phyloP scores from a whole-genome alignment of 2,329 filamentous ascomycete species.

The Verruconis gallopava region DNA sequence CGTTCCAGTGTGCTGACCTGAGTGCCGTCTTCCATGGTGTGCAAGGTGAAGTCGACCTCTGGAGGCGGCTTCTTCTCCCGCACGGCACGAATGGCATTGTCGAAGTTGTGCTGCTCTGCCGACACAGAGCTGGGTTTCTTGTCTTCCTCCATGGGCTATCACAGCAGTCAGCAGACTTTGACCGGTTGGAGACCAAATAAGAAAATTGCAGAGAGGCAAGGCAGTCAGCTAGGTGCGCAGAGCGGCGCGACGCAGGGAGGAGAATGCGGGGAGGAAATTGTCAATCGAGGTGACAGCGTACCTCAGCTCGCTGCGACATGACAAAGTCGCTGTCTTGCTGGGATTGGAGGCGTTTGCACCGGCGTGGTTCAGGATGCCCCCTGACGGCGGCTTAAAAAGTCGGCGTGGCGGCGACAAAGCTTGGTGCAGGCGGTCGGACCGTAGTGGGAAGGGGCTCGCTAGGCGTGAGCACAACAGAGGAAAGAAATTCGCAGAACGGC shows the following conservation, averaged over 20 bases:
- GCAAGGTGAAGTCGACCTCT: conserved; percentile 96
- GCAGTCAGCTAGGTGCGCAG: too few species aligned
- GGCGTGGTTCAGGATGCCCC: not conserved
- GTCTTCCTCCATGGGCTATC: conserved; percentile 9
- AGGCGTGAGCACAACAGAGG: too few species aligned
- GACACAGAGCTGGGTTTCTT: conserved; percentile 13
- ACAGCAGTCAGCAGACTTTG: not conserved
- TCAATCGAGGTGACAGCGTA: too few species aligned
- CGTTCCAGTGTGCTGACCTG: conserved; percentile 92
- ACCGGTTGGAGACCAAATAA: not conserved
- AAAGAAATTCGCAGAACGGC: too few species aligned
- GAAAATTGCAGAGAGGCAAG: too few species aligned
- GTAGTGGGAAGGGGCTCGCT: too few species aligned
- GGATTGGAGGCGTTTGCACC: not conserved
- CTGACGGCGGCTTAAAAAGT: too few species aligned
- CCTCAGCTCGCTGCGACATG: not conserved
- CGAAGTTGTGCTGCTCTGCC: conserved; percentile 40
- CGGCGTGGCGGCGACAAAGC: too few species aligned
- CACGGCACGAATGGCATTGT: conserved; percentile 85
- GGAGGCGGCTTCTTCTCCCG: conserved; percentile 89
- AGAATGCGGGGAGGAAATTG: not conserved
- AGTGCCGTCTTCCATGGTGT: conserved; percentile 93
- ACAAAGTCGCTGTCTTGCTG: not conserved
- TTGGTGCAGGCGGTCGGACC: too few species aligned
- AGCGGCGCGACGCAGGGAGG: too few species aligned